These are phyloP conservation scores for Trametes gibbosa DNA, from an alignment of 768 basidiomycete species.

Conservation along the genomic window DNA sequence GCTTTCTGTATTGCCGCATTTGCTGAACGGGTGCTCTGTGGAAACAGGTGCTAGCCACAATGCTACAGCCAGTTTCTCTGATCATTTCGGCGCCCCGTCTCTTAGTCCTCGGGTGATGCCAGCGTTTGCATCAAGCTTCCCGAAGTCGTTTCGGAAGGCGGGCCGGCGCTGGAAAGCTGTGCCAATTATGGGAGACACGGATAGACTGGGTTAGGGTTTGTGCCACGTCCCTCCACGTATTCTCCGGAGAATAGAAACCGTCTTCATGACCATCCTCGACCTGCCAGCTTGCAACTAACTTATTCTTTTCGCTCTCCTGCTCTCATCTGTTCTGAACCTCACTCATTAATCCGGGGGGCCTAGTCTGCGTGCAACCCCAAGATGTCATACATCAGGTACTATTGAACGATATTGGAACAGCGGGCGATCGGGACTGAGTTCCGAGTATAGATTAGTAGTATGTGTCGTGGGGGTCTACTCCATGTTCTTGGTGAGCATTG, in stretches of 20 bases:
- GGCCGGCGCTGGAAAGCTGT: neutral
- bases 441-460: conserved; percentile 42
- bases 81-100: too few relatives aligned
- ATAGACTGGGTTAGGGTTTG: conserved; percentile 12
- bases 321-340: neutral
- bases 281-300: conserved; percentile 11
- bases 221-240: conserved; percentile 14
- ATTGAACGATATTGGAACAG: neutral
- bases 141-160: neutral
- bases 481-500: conserved; percentile 77
- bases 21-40: conserved; percentile 5
- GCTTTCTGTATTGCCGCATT: conserved; percentile 13
- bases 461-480: conserved; percentile 90
- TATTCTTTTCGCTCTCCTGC: conserved; percentile 11
- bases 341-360: neutral
- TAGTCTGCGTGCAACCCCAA: neutral
- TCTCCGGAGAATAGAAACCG: conserved; percentile 1
- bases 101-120: too few relatives aligned
- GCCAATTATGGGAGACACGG: neutral
- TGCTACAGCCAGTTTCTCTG: neutral
- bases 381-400: conserved; percentile 16
- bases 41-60: neutral
- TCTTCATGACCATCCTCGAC: neutral
- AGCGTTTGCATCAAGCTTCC: too few relatives aligned
- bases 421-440: neutral